A percentile compares a stretch with the other conserved stretches of the same genome.
Conservation (phyloP, 2,329 filamentous ascomycete genomes). For the Alternaria sp. region DNA sequence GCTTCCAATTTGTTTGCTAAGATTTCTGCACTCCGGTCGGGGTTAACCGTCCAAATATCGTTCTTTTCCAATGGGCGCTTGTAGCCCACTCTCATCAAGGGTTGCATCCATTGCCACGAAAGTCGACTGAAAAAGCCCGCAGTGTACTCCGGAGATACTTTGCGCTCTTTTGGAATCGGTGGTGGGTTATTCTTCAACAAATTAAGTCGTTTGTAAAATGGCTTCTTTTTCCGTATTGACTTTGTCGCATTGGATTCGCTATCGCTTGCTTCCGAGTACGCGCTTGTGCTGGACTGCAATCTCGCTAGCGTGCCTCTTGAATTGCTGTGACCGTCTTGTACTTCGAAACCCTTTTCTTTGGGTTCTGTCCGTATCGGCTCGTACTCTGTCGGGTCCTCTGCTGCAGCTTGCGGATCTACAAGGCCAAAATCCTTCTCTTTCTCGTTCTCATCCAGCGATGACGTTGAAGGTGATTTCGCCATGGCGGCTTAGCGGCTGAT, state of each 20-base stretch:
- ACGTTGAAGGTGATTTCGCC: conserved; percentile 34
- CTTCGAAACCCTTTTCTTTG: conserved; percentile 45
- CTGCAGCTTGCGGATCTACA: conserved; percentile 48
- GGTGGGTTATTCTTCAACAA: conserved; percentile 61
- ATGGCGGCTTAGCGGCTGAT: conserved; percentile 11
- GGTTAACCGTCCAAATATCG: conserved; percentile 91
- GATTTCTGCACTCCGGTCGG: conserved; percentile 74
- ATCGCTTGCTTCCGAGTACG: conserved; percentile 42
- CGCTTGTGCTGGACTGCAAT: conserved; percentile 40
- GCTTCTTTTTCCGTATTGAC: conserved; percentile 52
- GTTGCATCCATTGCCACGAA: conserved; percentile 90
- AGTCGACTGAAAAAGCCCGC: conserved; percentile 79
- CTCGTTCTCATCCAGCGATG: conserved; percentile 37
- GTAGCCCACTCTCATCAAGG: conserved; percentile 86
- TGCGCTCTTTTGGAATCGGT: conserved; percentile 64
- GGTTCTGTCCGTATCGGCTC: conserved; percentile 50
- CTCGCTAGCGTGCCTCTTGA: conserved; percentile 36
- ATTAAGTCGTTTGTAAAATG: conserved; percentile 67
- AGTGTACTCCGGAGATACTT: conserved; percentile 72
- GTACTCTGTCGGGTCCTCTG: conserved; percentile 46
- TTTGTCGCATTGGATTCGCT: conserved; percentile 39
- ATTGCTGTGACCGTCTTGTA: conserved; percentile 27
- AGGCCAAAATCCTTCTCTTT: conserved; percentile 52
- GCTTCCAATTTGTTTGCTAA: conserved; percentile 72
- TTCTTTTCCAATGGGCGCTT: conserved; percentile 81